Conservation (phyloP, 169 alveolate genomes). For the Miamiensis avidus region DNA sequence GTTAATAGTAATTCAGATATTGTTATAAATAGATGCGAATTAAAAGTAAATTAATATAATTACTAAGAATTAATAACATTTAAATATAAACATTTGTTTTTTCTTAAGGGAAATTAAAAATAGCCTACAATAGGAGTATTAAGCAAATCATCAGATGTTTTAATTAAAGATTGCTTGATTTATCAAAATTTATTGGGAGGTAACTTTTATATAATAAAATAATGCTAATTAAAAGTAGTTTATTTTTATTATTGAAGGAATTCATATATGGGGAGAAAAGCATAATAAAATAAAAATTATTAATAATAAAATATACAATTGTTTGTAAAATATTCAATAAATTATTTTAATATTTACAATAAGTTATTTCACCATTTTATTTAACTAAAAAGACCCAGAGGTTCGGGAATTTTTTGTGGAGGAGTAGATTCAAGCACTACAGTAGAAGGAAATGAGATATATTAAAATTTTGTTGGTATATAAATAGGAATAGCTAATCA, state of each 20-base stretch:
- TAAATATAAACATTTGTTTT: background rate
- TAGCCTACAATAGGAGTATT: constrained; percentile 28
- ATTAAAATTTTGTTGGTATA: constrained; percentile 73
- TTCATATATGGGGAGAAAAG: constrained; percentile 46
- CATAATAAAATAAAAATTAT: constrained; percentile 51
- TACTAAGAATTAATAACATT: background rate
- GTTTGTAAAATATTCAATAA: background rate
- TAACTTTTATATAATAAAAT: too few relatives aligned
- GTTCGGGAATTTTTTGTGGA: constrained; percentile 57
- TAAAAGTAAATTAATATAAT: constrained; percentile 42
- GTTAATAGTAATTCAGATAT: constrained; percentile 47
- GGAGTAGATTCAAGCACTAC: constrained; percentile 65
- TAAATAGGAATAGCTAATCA: constrained; percentile 66
- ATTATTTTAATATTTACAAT: too few relatives aligned
- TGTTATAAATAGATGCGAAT: constrained; percentile 54
- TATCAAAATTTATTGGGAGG: constrained; percentile 48
- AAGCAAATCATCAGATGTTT: constrained; percentile 20
- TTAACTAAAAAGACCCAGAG: constrained; percentile 49
- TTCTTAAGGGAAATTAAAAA: background rate
- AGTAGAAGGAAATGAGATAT: constrained; percentile 46
- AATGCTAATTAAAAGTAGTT: too few relatives aligned
- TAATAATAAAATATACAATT: constrained; percentile 37
- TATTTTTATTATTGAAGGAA: too few relatives aligned
- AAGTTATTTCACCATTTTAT: too few relatives aligned
- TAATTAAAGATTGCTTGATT: constrained; percentile 39